A percentile compares a stretch with the other conserved stretches of the same genome.
Conservation (phyloP, 352 stramenopile species). For the Pythium brachiatum region DNA sequence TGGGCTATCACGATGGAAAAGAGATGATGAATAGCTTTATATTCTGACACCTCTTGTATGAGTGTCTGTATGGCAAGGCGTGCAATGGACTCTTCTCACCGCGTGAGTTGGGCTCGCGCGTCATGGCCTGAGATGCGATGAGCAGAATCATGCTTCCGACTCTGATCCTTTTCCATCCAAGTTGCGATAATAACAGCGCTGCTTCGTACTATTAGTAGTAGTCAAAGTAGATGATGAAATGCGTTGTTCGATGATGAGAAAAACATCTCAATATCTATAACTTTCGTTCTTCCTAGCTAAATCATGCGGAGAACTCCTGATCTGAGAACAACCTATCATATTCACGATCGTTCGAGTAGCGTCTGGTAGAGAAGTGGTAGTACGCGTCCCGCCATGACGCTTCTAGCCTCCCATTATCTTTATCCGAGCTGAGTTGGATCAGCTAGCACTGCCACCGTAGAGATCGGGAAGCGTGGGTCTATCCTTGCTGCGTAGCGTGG, state of each 20-base stretch:
- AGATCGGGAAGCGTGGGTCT: slow-evolving; percentile 75
- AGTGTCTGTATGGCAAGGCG: slow-evolving; percentile 42
- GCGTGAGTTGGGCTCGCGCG: slow-evolving; percentile 35
- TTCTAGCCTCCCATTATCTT: background rate
- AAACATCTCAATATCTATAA: slow-evolving; percentile 74
- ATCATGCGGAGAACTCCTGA: slow-evolving; percentile 53
- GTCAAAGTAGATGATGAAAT: background rate
- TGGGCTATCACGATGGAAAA: slow-evolving; percentile 16
- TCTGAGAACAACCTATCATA: slow-evolving; percentile 53
- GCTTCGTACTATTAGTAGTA: too few species aligned
- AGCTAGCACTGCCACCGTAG: slow-evolving; percentile 62
- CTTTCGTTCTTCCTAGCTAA: slow-evolving; percentile 88
- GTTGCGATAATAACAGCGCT: too few species aligned
- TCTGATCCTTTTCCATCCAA: slow-evolving; percentile 22
- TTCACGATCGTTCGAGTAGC: too few species aligned
- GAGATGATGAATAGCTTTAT: slow-evolving; percentile 88
- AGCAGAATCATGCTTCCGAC: slow-evolving; percentile 80
- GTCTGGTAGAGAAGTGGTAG: background rate
- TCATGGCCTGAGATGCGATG: slow-evolving; percentile 46
- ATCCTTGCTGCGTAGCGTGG: slow-evolving; percentile 35
- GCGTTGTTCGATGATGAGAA: slow-evolving; percentile 69
- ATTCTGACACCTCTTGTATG: slow-evolving; percentile 92
- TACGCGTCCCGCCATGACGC: background rate
- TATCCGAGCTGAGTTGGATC: slow-evolving; percentile 32
- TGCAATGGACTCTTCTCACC: slow-evolving; percentile 38